phyloP scores from a whole-genome alignment of 2,329 filamentous ascomycete genomes.

The Talaromyces sp. region DNA sequence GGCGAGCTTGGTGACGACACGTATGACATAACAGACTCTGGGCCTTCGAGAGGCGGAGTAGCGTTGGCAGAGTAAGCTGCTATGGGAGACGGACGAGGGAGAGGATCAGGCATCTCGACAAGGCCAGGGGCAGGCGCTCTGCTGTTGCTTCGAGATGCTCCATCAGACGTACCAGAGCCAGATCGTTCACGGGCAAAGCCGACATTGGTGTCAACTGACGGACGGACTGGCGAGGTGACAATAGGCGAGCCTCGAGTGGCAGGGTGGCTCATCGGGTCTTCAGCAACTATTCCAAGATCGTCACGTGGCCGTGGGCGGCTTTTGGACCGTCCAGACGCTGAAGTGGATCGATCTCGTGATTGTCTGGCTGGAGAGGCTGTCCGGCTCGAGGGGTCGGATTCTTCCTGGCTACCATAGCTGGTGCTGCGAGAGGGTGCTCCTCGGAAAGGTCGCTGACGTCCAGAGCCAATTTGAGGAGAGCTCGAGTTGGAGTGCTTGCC shows the following conservation, averaged over 20 bases:
- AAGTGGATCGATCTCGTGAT: conserved; percentile 51
- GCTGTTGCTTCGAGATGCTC: conserved; percentile 32
- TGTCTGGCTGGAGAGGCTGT: conserved; percentile 33
- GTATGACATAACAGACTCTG: conserved; percentile 28
- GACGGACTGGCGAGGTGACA: conserved; percentile 28
- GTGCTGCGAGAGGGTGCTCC: conserved; percentile 16
- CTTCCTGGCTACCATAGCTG: conserved; percentile 25
- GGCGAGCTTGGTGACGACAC: conserved; percentile 18
- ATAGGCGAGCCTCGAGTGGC: conserved; percentile 21
- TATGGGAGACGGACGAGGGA: conserved; percentile 40
- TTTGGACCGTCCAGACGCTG: conserved; percentile 50
- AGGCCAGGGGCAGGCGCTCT: conserved; percentile 30
- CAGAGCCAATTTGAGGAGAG: conserved; percentile 28
- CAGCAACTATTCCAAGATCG: conserved; percentile 48
- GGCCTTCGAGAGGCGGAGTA: conserved; percentile 48
- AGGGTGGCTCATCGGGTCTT: conserved; percentile 33
- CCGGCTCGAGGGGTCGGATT: conserved; percentile 31
- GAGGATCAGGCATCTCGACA: conserved; percentile 30
- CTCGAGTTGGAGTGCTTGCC: conserved; percentile 34
- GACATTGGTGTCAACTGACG: conserved; percentile 31
- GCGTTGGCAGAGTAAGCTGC: conserved; percentile 46
- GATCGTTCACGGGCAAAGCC: conserved; percentile 28
- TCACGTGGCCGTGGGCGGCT: conserved; percentile 50
- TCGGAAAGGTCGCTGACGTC: conserved; percentile 8
- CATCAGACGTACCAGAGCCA: conserved; percentile 34